Evolutionary conservation across 441 rosid genomes (phyloP).

Genomic region (Eruca vesicaria): DNA sequence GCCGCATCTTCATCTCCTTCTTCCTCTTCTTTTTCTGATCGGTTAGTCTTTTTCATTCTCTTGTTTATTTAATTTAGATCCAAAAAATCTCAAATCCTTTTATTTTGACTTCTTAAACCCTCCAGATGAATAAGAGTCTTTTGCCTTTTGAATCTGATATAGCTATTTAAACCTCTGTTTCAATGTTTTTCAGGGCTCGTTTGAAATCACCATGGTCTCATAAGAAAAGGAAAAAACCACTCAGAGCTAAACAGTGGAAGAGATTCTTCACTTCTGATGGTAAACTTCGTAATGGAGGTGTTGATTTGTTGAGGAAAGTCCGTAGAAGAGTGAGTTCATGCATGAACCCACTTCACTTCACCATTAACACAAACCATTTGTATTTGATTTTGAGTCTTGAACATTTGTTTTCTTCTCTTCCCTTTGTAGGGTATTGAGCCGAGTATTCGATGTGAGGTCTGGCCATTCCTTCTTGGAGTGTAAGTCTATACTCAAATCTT

Average conservation of each 20-base stretch:
- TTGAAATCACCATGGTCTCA: constrained; percentile 95
- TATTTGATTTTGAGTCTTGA: background rate
- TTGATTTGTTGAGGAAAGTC: constrained; percentile 79
- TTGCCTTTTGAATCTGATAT: background rate
- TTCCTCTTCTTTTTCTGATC: constrained; percentile 80
- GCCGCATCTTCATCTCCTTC: constrained; percentile 89
- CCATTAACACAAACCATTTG: background rate
- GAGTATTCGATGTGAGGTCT: constrained; percentile 80
- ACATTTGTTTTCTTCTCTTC: constrained; percentile 18
- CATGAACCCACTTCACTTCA: background rate
- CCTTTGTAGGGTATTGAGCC: constrained; percentile 80
- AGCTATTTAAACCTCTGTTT: constrained; percentile 19
- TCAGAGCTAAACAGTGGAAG: constrained; percentile 76
- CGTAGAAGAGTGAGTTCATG: constrained; percentile 79
- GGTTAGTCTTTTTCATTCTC: constrained; percentile 53
- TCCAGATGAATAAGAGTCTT: background rate
- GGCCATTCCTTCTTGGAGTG: constrained; percentile 98
- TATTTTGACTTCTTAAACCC: constrained; percentile 14
- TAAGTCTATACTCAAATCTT: constrained; percentile 42
- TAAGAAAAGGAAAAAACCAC: constrained; percentile 66
- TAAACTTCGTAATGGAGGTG: constrained; percentile 73
- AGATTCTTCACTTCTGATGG: constrained; percentile 71
- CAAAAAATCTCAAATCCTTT: background rate
- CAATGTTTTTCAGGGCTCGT: constrained; percentile 63
- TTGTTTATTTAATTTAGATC: background rate